Evolutionary conservation across 257 asterid genomes (phyloP).

Genomic region (Linaria vulgaris): DNA sequence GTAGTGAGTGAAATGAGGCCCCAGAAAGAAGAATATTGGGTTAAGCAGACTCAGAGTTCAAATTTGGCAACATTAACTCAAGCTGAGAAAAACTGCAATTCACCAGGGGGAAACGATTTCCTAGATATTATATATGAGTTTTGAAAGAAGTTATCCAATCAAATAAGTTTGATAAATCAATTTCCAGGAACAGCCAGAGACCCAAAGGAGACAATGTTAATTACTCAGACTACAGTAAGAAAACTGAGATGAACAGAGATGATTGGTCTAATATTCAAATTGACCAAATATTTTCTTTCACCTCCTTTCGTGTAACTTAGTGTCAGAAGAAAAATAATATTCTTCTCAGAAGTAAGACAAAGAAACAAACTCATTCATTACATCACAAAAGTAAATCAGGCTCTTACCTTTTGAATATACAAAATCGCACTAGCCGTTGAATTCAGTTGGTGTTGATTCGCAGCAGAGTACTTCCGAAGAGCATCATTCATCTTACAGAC

Average conservation of each 20-base stretch:
- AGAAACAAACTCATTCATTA: neutral
- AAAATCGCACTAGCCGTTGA: conserved; percentile 34
- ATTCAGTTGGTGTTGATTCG: conserved; percentile 30
- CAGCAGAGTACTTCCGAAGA: conserved; percentile 56
- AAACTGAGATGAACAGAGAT: neutral
- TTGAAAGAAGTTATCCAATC: no score
- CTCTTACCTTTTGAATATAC: conserved; percentile 58
- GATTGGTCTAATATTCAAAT: conserved; percentile 3
- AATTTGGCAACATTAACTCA: no score
- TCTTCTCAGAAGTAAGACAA: neutral
- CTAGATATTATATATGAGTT: no score
- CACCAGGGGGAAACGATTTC: no score
- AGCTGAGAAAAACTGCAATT: no score
- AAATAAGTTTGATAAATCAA: no score
- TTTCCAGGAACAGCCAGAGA: no score
- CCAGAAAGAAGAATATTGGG: no score
- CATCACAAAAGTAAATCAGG: conserved; percentile 13
- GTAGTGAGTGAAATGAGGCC: no score
- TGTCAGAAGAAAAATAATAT: neutral
- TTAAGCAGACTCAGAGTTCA: no score
- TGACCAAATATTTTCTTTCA: neutral
- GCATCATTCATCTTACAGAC: conserved; percentile 78
- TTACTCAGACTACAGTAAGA: neutral
- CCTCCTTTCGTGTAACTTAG: neutral
- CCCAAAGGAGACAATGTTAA: no score